These are phyloP conservation scores for Backusella luteola DNA, from an alignment of 192 early-diverging fungal genomes.

Conservation along the genomic window DNA sequence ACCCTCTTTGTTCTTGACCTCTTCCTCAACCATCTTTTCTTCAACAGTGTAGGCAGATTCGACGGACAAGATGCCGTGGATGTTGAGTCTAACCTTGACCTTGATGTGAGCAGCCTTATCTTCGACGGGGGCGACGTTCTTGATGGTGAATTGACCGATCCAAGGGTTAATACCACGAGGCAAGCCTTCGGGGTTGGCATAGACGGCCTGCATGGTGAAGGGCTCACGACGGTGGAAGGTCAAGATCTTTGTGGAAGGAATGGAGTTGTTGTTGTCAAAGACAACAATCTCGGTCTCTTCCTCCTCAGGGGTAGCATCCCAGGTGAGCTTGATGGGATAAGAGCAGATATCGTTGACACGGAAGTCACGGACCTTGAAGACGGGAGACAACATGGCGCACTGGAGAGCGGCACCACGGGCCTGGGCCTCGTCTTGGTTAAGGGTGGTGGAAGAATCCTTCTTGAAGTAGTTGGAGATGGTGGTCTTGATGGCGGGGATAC, in stretches of 20 bases:
- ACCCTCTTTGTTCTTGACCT: constrained; percentile 62
- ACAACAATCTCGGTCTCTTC: constrained; percentile 81
- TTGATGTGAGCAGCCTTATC: constrained; percentile 80
- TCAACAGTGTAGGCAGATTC: constrained; percentile 88
- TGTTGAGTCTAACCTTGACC: constrained; percentile 89
- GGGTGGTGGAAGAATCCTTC: constrained; percentile 84
- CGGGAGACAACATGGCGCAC: constrained; percentile 96
- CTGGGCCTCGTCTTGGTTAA: constrained; percentile 98
- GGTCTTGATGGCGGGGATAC: constrained; percentile 93
- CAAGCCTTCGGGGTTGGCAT: constrained; percentile 64
- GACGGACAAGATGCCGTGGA: constrained; percentile 77
- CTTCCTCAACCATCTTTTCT: constrained; percentile 83
- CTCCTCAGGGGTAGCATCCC: constrained; percentile 78
- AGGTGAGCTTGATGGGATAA: constrained; percentile 89
- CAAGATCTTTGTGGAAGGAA: constrained; percentile 90
- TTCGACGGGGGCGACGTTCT: constrained; percentile 70
- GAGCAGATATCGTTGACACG: constrained; percentile 84
- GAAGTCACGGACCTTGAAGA: constrained; percentile 98
- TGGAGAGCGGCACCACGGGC: constrained; percentile 94
- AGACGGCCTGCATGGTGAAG: constrained; percentile 81
- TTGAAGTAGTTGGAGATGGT: constrained; percentile 86
- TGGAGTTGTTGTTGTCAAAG: constrained; percentile 81
- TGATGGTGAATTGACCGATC: constrained; percentile 86
- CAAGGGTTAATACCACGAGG: constrained; percentile 76
- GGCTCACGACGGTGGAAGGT: constrained; percentile 87